Conservation (phyloP, 2,329 filamentous ascomycete genomes). For the Celoporthe dispersa region DNA sequence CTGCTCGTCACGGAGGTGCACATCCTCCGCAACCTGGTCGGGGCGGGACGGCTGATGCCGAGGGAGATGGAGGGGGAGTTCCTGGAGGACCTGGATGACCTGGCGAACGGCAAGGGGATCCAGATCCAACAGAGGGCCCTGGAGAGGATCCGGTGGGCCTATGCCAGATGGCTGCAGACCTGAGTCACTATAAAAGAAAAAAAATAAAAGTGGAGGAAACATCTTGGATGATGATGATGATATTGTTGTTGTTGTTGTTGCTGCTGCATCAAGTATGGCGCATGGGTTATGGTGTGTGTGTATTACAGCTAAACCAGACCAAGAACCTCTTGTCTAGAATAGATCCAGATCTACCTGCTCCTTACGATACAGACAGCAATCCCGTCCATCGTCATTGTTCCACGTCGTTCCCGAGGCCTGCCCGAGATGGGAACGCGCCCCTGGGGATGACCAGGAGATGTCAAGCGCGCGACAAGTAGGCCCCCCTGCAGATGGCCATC, state of each 20-base stretch:
- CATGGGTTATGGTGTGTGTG: not conserved
- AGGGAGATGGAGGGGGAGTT: slow-evolving; percentile 81
- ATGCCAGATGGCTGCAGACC: slow-evolving; percentile 71
- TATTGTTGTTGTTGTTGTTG: too few species aligned
- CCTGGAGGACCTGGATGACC: slow-evolving; percentile 82
- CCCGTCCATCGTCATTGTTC: not conserved
- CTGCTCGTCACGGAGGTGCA: slow-evolving; percentile 89
- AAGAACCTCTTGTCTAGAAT: not conserved
- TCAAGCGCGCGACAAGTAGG: not conserved
- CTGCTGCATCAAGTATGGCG: slow-evolving; percentile 15
- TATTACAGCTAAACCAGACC: not conserved
- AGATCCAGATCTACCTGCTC: not conserved
- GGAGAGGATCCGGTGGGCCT: slow-evolving; percentile 87
- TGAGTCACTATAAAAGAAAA: slow-evolving; percentile 5
- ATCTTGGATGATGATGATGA: not conserved
- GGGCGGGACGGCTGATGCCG: slow-evolving; percentile 63
- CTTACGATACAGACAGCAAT: not conserved
- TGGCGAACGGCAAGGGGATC: slow-evolving; percentile 82
- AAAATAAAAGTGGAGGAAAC: too few species aligned
- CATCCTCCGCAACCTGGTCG: slow-evolving; percentile 72
- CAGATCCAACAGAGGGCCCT: slow-evolving; percentile 78
- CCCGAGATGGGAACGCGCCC: not conserved
- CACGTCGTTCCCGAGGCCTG: not conserved
- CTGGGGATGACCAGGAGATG: not conserved
- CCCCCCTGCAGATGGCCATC: not conserved